These are phyloP conservation scores for Moniliella sp. DNA, from an alignment of 1,284 basidiomycete genomes.

Conservation along the genomic window DNA sequence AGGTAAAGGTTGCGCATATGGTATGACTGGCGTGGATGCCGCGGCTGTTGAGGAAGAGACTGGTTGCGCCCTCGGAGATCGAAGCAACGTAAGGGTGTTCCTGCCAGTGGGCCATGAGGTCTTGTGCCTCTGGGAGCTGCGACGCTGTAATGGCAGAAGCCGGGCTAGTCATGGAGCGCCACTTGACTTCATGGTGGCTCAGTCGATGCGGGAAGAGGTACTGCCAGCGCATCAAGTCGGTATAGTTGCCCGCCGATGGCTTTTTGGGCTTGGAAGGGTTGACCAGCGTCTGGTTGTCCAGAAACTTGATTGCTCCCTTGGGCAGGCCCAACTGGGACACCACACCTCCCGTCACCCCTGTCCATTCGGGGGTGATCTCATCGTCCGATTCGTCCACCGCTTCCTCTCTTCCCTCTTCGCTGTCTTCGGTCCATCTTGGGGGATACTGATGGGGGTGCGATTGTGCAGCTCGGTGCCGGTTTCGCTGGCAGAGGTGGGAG, in stretches of 20 bases:
- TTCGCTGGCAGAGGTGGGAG: too few species aligned
- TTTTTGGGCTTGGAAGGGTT: constrained; percentile 28
- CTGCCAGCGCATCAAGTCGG: constrained; percentile 42
- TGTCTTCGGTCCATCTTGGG: too few species aligned
- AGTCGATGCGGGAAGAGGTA: constrained; percentile 56
- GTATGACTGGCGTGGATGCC: constrained; percentile 43
- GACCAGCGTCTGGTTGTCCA: constrained; percentile 23
- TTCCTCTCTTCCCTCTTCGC: too few species aligned
- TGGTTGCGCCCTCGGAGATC: constrained; percentile 21
- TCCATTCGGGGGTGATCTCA: too few species aligned
- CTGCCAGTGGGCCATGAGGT: constrained; percentile 22
- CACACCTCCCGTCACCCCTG: too few species aligned
- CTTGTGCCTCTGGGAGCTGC: constrained; percentile 24
- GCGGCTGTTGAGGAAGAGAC: constrained; percentile 25
- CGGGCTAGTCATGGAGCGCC: constrained; percentile 49
- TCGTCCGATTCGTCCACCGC: too few species aligned
- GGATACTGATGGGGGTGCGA: too few species aligned
- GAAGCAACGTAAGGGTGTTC: constrained; percentile 29
- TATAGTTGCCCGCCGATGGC: constrained; percentile 6
- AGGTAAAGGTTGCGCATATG: constrained; percentile 40
- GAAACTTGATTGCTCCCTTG: too few species aligned
- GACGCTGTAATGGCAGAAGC: constrained; percentile 76
- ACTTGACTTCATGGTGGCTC: constrained; percentile 75
- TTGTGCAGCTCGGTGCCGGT: too few species aligned
- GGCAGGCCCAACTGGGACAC: too few species aligned